phyloP scores from a whole-genome alignment of 2,329 filamentous ascomycete species.

The Trichoderma citrinoviride region DNA sequence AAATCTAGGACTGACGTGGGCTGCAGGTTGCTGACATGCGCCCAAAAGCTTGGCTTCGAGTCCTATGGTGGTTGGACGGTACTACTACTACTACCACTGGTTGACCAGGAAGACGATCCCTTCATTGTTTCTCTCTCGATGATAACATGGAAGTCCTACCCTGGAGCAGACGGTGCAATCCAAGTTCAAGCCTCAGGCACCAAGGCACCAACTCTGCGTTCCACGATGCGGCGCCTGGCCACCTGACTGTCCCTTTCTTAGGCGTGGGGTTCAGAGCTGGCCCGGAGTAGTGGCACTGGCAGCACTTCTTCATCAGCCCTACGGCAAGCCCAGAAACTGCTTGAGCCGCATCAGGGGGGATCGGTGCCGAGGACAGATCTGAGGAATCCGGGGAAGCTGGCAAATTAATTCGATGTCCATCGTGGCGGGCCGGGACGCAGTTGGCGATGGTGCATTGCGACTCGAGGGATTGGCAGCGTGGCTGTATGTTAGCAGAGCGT shows the following conservation, averaged over 20 bases:
- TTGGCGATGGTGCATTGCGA: too few relatives aligned
- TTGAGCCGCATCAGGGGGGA: constrained; percentile 20
- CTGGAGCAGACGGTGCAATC: background rate
- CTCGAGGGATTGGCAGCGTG: background rate
- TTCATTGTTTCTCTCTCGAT: too few relatives aligned
- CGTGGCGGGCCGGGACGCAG: background rate
- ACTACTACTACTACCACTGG: background rate
- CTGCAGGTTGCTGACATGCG: background rate
- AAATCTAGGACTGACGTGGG: constrained; percentile 6
- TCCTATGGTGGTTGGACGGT: background rate
- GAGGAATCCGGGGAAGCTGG: constrained; percentile 18
- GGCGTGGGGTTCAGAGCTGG: constrained; percentile 11
- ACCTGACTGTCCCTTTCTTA: constrained; percentile 6
- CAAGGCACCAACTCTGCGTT: constrained; percentile 16
- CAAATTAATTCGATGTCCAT: constrained; percentile 1
- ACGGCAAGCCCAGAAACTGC: constrained; percentile 17
- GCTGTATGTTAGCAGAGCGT: background rate
- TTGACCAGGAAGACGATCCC: too few relatives aligned
- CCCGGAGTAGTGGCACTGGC: background rate
- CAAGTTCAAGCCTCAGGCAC: constrained; percentile 9
- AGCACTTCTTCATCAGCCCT: constrained; percentile 22
- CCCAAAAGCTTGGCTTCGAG: background rate
- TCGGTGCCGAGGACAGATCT: constrained; percentile 20
- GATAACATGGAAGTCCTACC: background rate
- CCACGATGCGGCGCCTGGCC: constrained; percentile 3